These are phyloP conservation scores for Castanospermum australe DNA, from an alignment of 306 rosid species.

Conservation along the genomic window DNA sequence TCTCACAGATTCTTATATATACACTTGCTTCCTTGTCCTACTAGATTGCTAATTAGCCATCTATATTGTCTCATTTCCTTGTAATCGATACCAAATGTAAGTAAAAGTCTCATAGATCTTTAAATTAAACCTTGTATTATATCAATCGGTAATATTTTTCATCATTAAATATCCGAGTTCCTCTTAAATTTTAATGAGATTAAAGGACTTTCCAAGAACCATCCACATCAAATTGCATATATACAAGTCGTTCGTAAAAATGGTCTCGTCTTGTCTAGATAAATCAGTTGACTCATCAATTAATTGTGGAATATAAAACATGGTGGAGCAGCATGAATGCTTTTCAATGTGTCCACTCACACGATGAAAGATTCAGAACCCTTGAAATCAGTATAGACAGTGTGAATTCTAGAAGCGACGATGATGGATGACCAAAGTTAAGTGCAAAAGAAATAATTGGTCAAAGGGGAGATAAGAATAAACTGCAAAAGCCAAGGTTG, in stretches of 20 bases:
- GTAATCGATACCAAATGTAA: no score
- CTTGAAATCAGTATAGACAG: neutral
- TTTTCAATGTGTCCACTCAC: constrained; percentile 29
- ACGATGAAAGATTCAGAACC: constrained; percentile 8
- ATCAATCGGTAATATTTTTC: no score
- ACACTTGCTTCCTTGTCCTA: no score
- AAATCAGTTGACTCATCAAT: neutral
- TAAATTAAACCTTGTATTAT: no score
- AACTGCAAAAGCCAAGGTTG: constrained; percentile 10
- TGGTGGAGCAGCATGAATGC: constrained; percentile 19
- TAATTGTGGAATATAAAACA: neutral
- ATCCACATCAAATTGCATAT: no score
- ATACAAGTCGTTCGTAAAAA: neutral
- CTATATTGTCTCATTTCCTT: no score
- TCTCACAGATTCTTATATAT: no score
- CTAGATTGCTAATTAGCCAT: no score
- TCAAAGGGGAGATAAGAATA: constrained; percentile 35
- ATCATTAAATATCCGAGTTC: no score
- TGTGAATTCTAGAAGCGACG: constrained; percentile 27
- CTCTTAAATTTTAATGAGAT: no score
- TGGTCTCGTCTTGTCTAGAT: neutral
- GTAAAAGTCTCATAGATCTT: no score
- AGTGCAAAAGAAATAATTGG: constrained; percentile 10
- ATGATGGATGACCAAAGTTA: neutral
- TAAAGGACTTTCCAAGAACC: no score